These are phyloP conservation scores for Leptomonas pyrrhocoris DNA, from an alignment of 208 protist genomes.

Conservation along the genomic window DNA sequence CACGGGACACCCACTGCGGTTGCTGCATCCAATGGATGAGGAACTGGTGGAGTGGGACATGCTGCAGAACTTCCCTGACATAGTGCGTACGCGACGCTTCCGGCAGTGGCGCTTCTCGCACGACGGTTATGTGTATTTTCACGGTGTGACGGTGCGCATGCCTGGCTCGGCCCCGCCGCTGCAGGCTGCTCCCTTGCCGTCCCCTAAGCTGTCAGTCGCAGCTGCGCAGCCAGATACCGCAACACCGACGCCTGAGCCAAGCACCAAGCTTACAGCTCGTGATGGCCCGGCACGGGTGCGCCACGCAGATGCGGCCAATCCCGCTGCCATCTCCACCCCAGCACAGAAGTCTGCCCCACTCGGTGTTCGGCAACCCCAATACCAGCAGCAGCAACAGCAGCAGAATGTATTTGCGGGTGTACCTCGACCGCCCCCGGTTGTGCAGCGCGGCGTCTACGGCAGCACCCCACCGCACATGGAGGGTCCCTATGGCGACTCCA, in stretches of 20 bases:
- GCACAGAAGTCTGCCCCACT: not conserved
- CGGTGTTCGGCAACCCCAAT: not conserved
- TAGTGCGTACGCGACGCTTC: constrained; percentile 43
- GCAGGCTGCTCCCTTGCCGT: constrained; percentile 1
- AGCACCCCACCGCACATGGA: not conserved
- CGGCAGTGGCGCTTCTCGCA: constrained; percentile 51
- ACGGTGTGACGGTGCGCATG: constrained; percentile 49
- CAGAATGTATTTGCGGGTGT: constrained; percentile 8
- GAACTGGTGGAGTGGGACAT: constrained; percentile 27
- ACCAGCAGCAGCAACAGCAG: constrained; percentile 7
- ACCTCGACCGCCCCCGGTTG: constrained; percentile 6
- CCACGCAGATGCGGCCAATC: not conserved
- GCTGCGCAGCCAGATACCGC: not conserved
- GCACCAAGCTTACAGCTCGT: not conserved
- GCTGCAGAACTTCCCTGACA: constrained; percentile 24
- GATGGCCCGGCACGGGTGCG: not conserved
- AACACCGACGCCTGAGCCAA: not conserved
- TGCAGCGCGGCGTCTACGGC: constrained; percentile 1
- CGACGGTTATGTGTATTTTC: constrained; percentile 65
- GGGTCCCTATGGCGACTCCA: not conserved
- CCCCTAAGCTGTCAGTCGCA: not conserved
- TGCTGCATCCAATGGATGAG: constrained; percentile 24
- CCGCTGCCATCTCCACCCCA: not conserved
- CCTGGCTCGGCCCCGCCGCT: constrained; percentile 16
- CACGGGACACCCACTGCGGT: not conserved